phyloP scores from a whole-genome alignment of 305 asterid genomes.

The Ajuga reptans region DNA sequence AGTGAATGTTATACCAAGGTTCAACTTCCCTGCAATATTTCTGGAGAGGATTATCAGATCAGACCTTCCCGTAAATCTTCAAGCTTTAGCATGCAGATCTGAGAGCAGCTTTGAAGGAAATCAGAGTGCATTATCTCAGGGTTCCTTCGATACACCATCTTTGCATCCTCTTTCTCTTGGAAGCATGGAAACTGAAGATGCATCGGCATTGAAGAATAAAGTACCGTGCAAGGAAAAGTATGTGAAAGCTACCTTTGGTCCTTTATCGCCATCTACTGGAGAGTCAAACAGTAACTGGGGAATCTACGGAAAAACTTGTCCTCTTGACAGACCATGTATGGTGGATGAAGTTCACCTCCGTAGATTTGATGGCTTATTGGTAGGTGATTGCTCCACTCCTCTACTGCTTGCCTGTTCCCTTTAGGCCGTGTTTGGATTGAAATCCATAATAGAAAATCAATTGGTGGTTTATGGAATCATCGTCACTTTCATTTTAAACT shows the following conservation, averaged over 20 bases:
- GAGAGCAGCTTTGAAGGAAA: constrained; percentile 61
- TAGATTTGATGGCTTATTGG: constrained; percentile 92
- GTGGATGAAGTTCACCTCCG: constrained; percentile 98
- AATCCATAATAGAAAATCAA: background rate
- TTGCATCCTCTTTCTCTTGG: constrained; percentile 33
- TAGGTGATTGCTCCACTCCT: constrained; percentile 29
- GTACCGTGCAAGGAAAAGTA: constrained; percentile 34
- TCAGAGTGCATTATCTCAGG: constrained; percentile 30
- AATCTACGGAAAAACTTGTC: constrained; percentile 67
- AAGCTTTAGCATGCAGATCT: constrained; percentile 80
- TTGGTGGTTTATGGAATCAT: background rate
- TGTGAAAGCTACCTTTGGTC: constrained; percentile 53
- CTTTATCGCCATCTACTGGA: constrained; percentile 51
- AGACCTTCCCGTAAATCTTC: constrained; percentile 90
- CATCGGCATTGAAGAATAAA: constrained; percentile 31
- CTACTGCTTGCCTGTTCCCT: constrained; percentile 12
- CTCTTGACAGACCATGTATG: constrained; percentile 57
- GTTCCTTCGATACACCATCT: constrained; percentile 23
- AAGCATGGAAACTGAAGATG: constrained; percentile 26
- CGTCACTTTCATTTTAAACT: background rate
- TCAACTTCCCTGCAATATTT: constrained; percentile 91
- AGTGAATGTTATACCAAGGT: constrained; percentile 78
- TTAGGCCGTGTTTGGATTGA: background rate
- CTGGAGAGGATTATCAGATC: constrained; percentile 84
- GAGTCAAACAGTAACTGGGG: constrained; percentile 71